Evolutionary conservation across 2,329 filamentous ascomycete genomes (phyloP).

Genomic region (Colletotrichum trifolii): DNA sequence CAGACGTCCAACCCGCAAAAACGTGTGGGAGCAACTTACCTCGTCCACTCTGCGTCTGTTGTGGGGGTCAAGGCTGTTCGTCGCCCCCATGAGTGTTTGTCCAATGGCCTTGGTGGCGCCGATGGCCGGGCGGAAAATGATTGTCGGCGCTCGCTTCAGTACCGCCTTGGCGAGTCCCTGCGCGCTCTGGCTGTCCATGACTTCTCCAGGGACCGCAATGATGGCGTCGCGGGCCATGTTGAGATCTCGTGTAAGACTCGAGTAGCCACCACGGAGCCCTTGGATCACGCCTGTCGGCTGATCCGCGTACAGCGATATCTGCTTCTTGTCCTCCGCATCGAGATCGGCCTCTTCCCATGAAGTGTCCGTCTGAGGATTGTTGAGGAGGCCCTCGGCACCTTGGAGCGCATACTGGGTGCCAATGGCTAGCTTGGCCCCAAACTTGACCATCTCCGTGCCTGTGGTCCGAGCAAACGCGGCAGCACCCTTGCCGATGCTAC

Average conservation of each 20-base stretch:
- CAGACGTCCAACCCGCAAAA: background rate
- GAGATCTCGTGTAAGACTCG: slow-evolving; percentile 87
- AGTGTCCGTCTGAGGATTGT: slow-evolving; percentile 50
- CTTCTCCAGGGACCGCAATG: slow-evolving; percentile 91
- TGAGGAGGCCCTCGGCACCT: slow-evolving; percentile 84
- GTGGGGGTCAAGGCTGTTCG: slow-evolving; percentile 87
- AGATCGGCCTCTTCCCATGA: slow-evolving; percentile 70
- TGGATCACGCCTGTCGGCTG: slow-evolving; percentile 91
- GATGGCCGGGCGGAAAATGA: slow-evolving; percentile 90
- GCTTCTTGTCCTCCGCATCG: slow-evolving; percentile 77
- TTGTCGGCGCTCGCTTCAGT: slow-evolving; percentile 85
- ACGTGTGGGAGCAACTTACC: slow-evolving; percentile 69
- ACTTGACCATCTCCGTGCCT: slow-evolving; percentile 90
- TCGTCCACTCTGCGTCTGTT: slow-evolving; percentile 87
- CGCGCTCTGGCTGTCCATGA: slow-evolving; percentile 87
- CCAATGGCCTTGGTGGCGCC: slow-evolving; percentile 90
- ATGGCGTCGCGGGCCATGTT: slow-evolving; percentile 88
- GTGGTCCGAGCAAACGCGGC: slow-evolving; percentile 92
- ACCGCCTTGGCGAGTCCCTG: slow-evolving; percentile 84
- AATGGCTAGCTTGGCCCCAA: slow-evolving; percentile 93
- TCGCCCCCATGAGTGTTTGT: slow-evolving; percentile 90
- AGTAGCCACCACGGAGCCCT: slow-evolving; percentile 84
- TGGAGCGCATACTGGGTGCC: slow-evolving; percentile 95
- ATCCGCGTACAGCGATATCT: slow-evolving; percentile 91
- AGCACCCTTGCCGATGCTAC: slow-evolving; percentile 92